Percentiles rank a stretch among this genome's conserved stretches.
These are phyloP conservation scores for Epichloe sibirici DNA, from an alignment of 2,329 filamentous ascomycete species.

Conservation along the genomic window DNA sequence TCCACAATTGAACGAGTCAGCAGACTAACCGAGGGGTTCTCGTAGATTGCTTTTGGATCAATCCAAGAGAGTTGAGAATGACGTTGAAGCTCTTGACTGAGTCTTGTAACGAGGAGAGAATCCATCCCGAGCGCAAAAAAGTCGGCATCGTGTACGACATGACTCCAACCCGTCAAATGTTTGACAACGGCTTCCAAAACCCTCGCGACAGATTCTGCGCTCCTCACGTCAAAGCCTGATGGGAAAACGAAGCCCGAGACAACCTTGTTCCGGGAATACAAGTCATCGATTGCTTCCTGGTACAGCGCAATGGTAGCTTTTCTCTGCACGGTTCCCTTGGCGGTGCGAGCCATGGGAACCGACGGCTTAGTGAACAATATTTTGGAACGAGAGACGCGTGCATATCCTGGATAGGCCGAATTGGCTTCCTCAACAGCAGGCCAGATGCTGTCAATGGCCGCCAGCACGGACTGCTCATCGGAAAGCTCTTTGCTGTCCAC, in stretches of 20 bases:
- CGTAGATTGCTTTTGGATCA: background rate
- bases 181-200: background rate
- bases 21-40: background rate
- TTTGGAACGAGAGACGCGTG: conserved; percentile 1
- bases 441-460: conserved; percentile 3
- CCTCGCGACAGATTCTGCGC: background rate
- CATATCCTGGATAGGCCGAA: conserved; percentile 1
- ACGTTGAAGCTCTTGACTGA: background rate
- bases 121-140: conserved; percentile 7
- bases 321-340: conserved; percentile 7
- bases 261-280: conserved; percentile 2
- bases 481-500: background rate
- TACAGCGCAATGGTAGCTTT: conserved; percentile 8
- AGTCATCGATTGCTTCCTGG: conserved; percentile 1
- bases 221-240: background rate
- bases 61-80: background rate
- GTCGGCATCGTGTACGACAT: background rate
- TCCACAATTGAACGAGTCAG: background rate
- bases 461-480: background rate
- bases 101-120: conserved; percentile 2
- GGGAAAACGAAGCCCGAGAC: too few relatives aligned
- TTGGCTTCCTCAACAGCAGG: conserved; percentile 3
- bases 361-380: background rate
- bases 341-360: conserved; percentile 2
- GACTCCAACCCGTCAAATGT: background rate